Base-by-base conservation (phyloP, 768 basidiomycete genomes). In the Lanmaoa pseudosensibilis region DNA sequence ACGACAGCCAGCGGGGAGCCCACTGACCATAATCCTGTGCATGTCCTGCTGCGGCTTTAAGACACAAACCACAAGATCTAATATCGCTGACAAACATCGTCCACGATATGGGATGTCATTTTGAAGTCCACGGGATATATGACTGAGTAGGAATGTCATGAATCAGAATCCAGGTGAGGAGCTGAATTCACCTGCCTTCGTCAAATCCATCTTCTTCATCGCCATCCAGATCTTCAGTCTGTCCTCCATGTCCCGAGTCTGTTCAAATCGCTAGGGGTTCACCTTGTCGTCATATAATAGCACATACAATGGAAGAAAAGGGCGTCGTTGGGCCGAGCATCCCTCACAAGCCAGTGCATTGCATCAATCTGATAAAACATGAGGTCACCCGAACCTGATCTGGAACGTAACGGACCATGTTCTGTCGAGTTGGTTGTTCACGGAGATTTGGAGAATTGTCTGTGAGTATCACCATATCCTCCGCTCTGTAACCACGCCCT, bases 221-320 rank as follows among this genome's bases (percentile, higher is more conserved):
- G 1, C 91, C 92, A 61, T 92, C 85, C 3, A 74, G 34, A 71
- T 97, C 96, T 58, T 88, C 80, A 0, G 88, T 88, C 73, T 94
- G 94, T 15, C 93, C 94, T 37, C 96, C 96, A 61, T 98, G 96
- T 15, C 95, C 95, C 6, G 94, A 96, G 70, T 92, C 91, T 91
- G 46, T 41, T 21, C 30, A 9, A 1, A 38, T 39, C 13, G 0
- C 8, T 44, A 16, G 16, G 3, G 9, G 5, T 21, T 21, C 11
- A 11, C 2, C 1, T 40, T 19, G 19, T 34, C 1, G 16, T 44
- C 27, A 44, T 12, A 54, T 3, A 7, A 43, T 19, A 30, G 15
- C 2, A 71, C 83, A 54, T 56, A 89, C 90, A 95, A 61, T 94
- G 94, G 80, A 95, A 90, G 78, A 94, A 94, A 33, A 95, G 76